Percentiles rank a stretch among this genome's conserved stretches.
Evolutionary conservation across 2,329 filamentous ascomycete species (phyloP).

Genomic region (Colletotrichum scovillei): DNA sequence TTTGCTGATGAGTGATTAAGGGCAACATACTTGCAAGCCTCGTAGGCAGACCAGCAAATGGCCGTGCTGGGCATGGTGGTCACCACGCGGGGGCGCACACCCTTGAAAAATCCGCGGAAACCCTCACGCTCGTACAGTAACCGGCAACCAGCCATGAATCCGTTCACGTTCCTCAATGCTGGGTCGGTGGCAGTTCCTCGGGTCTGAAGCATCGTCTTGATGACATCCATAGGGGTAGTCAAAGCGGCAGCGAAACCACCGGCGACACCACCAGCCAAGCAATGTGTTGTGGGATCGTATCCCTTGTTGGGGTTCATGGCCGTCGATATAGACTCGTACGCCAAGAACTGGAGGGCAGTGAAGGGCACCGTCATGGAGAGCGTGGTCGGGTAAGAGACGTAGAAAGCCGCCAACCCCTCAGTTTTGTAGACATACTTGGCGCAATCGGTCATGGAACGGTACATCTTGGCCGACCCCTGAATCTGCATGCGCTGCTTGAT

Average conservation of each 20-base stretch:
- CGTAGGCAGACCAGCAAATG: conserved; percentile 94
- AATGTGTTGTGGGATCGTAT: conserved; percentile 96
- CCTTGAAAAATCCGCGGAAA: conserved; percentile 89
- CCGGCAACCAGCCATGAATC: conserved; percentile 81
- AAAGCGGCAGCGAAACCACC: conserved; percentile 93
- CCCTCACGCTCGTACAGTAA: conserved; percentile 89
- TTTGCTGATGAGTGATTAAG: neutral
- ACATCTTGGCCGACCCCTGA: conserved; percentile 87
- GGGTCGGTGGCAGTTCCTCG: conserved; percentile 84
- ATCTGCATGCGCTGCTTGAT: conserved; percentile 99
- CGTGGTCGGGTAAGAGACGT: conserved; percentile 98
- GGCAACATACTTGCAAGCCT: conserved; percentile 73
- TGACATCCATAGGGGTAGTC: conserved; percentile 96
- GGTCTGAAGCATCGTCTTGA: conserved; percentile 97
- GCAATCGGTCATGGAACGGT: conserved; percentile 88
- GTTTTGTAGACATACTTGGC: conserved; percentile 87
- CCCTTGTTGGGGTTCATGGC: conserved; percentile 86
- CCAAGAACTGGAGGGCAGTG: conserved; percentile 95
- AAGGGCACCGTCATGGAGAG: conserved; percentile 99
- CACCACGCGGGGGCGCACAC: conserved; percentile 88
- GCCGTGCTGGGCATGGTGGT: conserved; percentile 99
- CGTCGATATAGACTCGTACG: conserved; percentile 97
- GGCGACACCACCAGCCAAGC: conserved; percentile 89
- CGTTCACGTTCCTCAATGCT: conserved; percentile 87
- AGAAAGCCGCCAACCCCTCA: conserved; percentile 92